phyloP scores from a whole-genome alignment of 2,329 filamentous ascomycete species.

The Alternaria ventricosa region DNA sequence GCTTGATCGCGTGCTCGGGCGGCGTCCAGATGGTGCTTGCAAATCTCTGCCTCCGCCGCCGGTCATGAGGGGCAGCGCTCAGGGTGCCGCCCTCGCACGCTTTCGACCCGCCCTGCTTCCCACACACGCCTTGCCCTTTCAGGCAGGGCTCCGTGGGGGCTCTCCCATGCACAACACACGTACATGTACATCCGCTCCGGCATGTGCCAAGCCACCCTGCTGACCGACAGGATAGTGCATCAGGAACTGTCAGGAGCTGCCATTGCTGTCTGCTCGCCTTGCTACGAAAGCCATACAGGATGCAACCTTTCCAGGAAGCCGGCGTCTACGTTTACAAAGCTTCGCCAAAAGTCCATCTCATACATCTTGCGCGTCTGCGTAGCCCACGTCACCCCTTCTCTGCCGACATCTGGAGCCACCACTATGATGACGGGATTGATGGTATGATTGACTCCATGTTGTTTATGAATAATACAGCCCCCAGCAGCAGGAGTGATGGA shows the following conservation, averaged over 20 bases:
- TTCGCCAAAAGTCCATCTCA: constrained; percentile 61
- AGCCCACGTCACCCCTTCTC: constrained; percentile 52
- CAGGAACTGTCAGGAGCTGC: not conserved
- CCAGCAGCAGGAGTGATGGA: not conserved
- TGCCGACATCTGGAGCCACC: not conserved
- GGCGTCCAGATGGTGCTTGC: not conserved
- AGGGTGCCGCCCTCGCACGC: constrained; percentile 5
- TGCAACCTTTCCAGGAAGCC: constrained; percentile 54
- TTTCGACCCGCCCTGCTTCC: constrained; percentile 1
- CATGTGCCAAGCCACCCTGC: not conserved
- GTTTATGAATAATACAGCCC: not conserved
- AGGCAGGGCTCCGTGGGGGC: constrained; percentile 14
- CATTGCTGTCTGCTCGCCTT: not conserved
- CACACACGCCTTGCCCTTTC: constrained; percentile 14
- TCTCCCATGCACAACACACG: constrained; percentile 2
- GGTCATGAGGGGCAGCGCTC: constrained; percentile 16
- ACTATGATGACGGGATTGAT: not conserved
- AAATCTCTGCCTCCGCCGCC: constrained; percentile 15
- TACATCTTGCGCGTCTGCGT: constrained; percentile 57
- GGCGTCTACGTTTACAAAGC: constrained; percentile 57
- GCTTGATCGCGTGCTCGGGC: not conserved
- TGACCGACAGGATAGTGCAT: not conserved
- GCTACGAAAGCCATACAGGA: constrained; percentile 41
- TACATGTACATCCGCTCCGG: not conserved
- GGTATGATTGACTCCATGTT: not conserved